Percentiles rank a stretch among this genome's conserved stretches.
Evolutionary conservation across 163 green algal species (phyloP).

Genomic region (Scenedesmus sp.): DNA sequence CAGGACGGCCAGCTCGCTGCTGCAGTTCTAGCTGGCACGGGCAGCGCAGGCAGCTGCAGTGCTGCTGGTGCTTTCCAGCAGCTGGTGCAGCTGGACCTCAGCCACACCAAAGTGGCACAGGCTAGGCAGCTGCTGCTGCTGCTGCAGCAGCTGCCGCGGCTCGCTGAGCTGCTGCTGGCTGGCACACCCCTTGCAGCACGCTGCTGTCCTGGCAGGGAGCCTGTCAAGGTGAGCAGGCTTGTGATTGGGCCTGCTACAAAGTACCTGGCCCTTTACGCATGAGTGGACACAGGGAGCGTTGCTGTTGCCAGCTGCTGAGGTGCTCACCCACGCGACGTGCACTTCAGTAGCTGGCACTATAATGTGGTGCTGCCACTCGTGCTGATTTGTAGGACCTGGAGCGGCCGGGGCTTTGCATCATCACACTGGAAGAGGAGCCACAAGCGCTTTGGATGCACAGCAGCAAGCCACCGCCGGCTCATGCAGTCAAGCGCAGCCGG

Average conservation of each 20-base stretch:
- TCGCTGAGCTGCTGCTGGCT: slow-evolving; percentile 17
- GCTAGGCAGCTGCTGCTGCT: slow-evolving; percentile 9
- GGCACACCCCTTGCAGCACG: not conserved
- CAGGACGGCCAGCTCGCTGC: not conserved
- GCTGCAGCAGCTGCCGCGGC: slow-evolving; percentile 21
- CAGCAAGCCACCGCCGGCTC: not conserved
- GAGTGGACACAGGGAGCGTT: not conserved
- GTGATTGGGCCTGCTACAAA: no score
- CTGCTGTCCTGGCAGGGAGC: not conserved
- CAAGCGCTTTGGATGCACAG: not conserved
- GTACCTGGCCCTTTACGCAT: no score
- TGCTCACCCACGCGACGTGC: no score
- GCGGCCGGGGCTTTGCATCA: not conserved
- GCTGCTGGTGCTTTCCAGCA: not conserved
- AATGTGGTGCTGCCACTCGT: not conserved
- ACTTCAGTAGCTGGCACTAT: no score
- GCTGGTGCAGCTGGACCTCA: slow-evolving; percentile 25
- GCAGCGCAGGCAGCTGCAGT: not conserved
- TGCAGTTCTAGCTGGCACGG: not conserved
- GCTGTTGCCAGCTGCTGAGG: no score
- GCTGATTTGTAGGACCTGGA: not conserved
- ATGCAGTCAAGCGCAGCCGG: not conserved
- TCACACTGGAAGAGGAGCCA: not conserved
- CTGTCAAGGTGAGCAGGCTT: not conserved
- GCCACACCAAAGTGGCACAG: slow-evolving; percentile 1